These are phyloP conservation scores for Candida orba DNA, from an alignment of 805 yeast species.

Conservation along the genomic window DNA sequence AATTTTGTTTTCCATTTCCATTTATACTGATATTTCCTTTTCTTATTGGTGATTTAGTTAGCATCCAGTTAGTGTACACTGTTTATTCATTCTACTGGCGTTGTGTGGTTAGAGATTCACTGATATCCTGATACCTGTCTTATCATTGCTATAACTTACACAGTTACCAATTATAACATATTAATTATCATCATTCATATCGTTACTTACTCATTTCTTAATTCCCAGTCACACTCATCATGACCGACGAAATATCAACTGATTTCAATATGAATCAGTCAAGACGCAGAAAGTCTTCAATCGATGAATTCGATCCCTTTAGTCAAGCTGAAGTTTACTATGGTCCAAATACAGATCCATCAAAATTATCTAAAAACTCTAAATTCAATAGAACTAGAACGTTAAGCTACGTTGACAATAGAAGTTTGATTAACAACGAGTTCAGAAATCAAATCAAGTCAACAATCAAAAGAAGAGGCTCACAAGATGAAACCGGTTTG, in stretches of 20 bases:
- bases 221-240: not conserved
- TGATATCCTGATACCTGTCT: no score
- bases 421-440: constrained; percentile 11
- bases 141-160: no score
- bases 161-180: no score
- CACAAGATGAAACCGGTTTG: constrained; percentile 42
- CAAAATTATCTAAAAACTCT: constrained; percentile 33
- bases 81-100: no score
- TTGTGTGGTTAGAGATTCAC: no score
- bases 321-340: constrained; percentile 65
- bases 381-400: constrained; percentile 50
- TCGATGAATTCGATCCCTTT: constrained; percentile 43
- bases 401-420: constrained; percentile 37
- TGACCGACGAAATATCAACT: constrained; percentile 5
- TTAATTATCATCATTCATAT: no score
- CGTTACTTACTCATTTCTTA: no score
- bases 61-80: no score
- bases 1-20: no score
- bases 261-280: constrained; percentile 8
- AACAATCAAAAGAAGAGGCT: constrained; percentile 40
- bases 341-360: constrained; percentile 54
- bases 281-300: constrained; percentile 17
- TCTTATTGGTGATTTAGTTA: no score
- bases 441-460: constrained; percentile 18
- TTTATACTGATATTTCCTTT: no score